phyloP scores from a whole-genome alignment of 108 stramenopile species.

The Cyclotella distinguenda region DNA sequence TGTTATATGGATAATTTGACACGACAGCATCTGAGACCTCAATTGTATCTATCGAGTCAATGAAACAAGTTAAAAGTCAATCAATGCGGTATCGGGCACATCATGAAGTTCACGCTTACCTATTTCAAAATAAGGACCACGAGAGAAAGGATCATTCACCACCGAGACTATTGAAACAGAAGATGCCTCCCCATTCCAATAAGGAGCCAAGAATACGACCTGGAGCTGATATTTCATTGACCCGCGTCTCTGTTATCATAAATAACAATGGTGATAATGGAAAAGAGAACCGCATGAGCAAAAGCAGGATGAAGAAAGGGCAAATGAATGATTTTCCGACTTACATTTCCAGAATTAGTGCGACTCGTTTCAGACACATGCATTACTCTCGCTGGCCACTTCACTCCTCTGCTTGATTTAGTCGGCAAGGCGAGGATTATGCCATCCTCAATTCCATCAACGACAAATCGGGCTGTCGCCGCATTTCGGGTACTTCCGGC shows the following conservation, averaged over 20 bases:
- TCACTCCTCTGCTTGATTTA: slow-evolving; percentile 61
- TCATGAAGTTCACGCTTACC: no score
- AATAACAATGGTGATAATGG: neutral
- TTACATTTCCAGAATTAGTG: slow-evolving; percentile 22
- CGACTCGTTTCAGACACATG: slow-evolving; percentile 63
- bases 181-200: slow-evolving; percentile 58
- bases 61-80: no score
- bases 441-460: slow-evolving; percentile 79
- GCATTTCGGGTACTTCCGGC: slow-evolving; percentile 55
- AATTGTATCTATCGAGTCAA: slow-evolving; percentile 71
- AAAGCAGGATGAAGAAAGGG: neutral
- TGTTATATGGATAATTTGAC: slow-evolving; percentile 69
- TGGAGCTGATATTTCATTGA: slow-evolving; percentile 62
- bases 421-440: slow-evolving; percentile 74
- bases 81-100: no score
- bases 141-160: slow-evolving; percentile 19
- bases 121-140: slow-evolving; percentile 58
- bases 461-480: slow-evolving; percentile 56
- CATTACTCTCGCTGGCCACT: slow-evolving; percentile 86
- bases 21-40: slow-evolving; percentile 72
- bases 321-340: neutral
- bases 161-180: slow-evolving; percentile 22
- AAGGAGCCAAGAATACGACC: slow-evolving; percentile 77
- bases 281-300: neutral
- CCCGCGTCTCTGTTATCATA: slow-evolving; percentile 27